Base-by-base conservation (phyloP, 805 yeast species). In the Helenozyma baotianmanensis region DNA sequence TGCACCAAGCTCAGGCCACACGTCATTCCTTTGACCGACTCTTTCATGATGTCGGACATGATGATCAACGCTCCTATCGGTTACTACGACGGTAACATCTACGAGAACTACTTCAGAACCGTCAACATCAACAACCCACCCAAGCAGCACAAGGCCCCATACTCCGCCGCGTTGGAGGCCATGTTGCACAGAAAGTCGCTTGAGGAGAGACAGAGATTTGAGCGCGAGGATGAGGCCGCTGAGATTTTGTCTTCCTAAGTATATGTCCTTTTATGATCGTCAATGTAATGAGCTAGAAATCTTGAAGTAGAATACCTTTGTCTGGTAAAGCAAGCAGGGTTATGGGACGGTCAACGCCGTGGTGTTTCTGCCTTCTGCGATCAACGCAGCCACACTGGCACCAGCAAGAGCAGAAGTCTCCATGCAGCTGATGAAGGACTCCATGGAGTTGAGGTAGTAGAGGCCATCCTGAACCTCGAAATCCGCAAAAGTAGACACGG, bases 21-120 rank as follows among this genome's bases (percentile, higher is more conserved):
- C 49, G 83, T 82, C 34, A 76, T 86, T 55, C 82, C 83, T 1
- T 68, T 84, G 48, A 82, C 95, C 4, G 97, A 88, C 59, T 73
- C 94, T 1, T 88, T 88, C 69, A 77, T 82, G 59, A 71, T 82
- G 42, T 77, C 86, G 25, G 96, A 88, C 61, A 81, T 72, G 54
- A 74, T 82, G 64, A 71, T 88, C 52, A 84, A 87, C 56, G 78
- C 96, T 0, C 80, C 92, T 4, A 72, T 88, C 37, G 97, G 96
- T 29, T 71, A 68, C 36, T 80, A 72, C 59, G 78, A 83, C 48
- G 96, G 96, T 38, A 80, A 88, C 56, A 79, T 85, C 36, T 88
- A 87, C 63, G 78, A 79, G 52, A 78, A 83, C 56, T 87, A 87
- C 63, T 81, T 80, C 53, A 61, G 52, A 16, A 64, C 67, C 35